These are phyloP conservation scores for Leucaena leucocephala DNA, from an alignment of 306 rosid species.

Conservation along the genomic window DNA sequence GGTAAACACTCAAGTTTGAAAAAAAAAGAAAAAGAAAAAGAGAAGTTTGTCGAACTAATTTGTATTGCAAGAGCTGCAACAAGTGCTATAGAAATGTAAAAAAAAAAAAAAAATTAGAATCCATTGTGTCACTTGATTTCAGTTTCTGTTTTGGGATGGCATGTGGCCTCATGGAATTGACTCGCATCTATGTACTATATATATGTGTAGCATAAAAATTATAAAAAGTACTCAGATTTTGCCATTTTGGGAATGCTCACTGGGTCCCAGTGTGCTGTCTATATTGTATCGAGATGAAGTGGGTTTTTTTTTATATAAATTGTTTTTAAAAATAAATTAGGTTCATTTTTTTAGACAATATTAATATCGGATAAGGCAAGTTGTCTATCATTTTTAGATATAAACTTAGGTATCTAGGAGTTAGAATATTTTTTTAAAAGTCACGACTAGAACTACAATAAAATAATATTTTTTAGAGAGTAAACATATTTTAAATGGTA, in stretches of 20 bases:
- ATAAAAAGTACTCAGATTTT: neutral
- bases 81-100: neutral
- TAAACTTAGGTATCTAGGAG: too few species aligned
- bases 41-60: slow-evolving; percentile 13
- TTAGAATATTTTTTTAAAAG: too few species aligned
- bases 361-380: too few species aligned
- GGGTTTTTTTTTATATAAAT: too few species aligned
- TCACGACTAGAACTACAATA: too few species aligned
- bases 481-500: too few species aligned
- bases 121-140: neutral
- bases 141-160: neutral
- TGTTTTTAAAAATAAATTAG: too few species aligned
- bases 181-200: neutral
- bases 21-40: neutral
- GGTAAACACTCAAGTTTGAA: neutral
- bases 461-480: too few species aligned
- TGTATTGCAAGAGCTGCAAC: neutral
- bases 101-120: neutral
- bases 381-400: too few species aligned
- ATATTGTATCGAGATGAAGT: neutral
- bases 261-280: neutral
- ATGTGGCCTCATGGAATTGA: neutral
- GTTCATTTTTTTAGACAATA: too few species aligned
- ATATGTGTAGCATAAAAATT: neutral
- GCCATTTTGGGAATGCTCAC: neutral